Evolutionary conservation across 2,329 filamentous ascomycete genomes (phyloP).

Genomic region (Venturia effusa): DNA sequence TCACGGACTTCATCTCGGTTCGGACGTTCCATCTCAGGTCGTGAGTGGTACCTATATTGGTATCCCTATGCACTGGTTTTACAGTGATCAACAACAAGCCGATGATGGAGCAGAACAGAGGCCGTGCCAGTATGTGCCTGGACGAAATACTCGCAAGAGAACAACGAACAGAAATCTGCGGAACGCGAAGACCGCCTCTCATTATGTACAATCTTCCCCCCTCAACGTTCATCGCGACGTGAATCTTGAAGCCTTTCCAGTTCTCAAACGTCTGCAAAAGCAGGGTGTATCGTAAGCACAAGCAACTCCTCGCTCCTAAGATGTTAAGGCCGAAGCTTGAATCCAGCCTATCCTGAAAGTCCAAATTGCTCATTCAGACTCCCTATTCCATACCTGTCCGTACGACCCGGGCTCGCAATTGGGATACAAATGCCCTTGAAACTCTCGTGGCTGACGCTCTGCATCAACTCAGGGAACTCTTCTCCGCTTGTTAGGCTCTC

Average conservation of each 20-base stretch:
- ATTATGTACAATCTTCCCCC: no score
- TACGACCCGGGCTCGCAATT: background rate
- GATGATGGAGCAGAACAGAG: no score
- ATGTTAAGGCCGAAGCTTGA: background rate
- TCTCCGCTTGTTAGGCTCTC: conserved; percentile 46
- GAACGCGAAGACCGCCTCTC: no score
- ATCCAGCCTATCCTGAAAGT: conserved; percentile 17
- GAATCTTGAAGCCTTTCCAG: background rate
- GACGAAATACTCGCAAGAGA: no score
- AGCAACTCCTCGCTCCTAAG: background rate
- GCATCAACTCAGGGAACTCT: conserved; percentile 18
- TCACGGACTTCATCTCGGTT: no score
- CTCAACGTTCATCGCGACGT: background rate
- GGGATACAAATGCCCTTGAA: conserved; percentile 20
- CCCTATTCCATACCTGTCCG: background rate
- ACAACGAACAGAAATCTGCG: no score
- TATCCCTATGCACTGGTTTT: no score
- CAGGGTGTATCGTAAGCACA: no score
- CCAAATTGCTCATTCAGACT: conserved; percentile 31
- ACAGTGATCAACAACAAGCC: no score
- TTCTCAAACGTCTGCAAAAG: background rate
- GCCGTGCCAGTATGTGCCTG: no score
- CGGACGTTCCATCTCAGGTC: no score
- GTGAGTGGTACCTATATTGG: no score
- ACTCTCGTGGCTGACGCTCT: conserved; percentile 14